phyloP scores from a whole-genome alignment of 2,329 filamentous ascomycete genomes.

The Colletotrichum echinochloae region DNA sequence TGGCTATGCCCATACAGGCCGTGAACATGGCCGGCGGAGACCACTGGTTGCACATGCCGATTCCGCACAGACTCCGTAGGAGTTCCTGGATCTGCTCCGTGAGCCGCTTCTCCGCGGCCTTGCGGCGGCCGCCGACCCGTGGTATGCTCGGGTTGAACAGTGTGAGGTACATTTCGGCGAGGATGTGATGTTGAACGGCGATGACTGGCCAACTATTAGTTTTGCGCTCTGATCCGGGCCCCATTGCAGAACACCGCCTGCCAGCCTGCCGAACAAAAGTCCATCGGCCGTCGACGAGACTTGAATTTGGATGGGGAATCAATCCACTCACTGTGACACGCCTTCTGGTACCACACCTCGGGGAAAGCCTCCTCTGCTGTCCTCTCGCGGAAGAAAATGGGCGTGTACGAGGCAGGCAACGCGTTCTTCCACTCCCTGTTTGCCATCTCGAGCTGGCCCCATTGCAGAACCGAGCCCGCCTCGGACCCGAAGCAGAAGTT shows the following conservation, averaged over 20 bases:
- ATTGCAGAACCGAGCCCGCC: conserved; percentile 38
- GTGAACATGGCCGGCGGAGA: conserved; percentile 69
- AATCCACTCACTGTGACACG: conserved; percentile 37
- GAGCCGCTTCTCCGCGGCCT: conserved; percentile 46
- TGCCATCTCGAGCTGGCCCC: conserved; percentile 40
- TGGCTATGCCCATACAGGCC: conserved; percentile 65
- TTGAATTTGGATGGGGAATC: neutral
- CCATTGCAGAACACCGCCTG: conserved; percentile 57
- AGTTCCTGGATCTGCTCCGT: conserved; percentile 59
- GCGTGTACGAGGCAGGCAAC: conserved; percentile 40
- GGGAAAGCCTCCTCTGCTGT: conserved; percentile 52
- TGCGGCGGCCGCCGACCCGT: conserved; percentile 56
- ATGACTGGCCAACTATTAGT: conserved; percentile 58
- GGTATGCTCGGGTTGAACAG: conserved; percentile 68
- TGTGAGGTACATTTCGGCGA: conserved; percentile 68
- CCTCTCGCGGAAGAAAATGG: conserved; percentile 41
- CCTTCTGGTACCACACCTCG: conserved; percentile 42
- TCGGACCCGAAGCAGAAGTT: conserved; percentile 70
- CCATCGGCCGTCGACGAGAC: neutral
- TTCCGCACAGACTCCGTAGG: conserved; percentile 68
- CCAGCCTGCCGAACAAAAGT: conserved; percentile 50
- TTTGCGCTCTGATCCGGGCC: conserved; percentile 46
- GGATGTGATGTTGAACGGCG: conserved; percentile 69
- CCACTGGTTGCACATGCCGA: conserved; percentile 68
- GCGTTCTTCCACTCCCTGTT: conserved; percentile 42